A percentile compares a stretch with the other conserved stretches of the same genome.
Conservation (phyloP, 352 stramenopile genomes). For the Phytophthora cryptogea region DNA sequence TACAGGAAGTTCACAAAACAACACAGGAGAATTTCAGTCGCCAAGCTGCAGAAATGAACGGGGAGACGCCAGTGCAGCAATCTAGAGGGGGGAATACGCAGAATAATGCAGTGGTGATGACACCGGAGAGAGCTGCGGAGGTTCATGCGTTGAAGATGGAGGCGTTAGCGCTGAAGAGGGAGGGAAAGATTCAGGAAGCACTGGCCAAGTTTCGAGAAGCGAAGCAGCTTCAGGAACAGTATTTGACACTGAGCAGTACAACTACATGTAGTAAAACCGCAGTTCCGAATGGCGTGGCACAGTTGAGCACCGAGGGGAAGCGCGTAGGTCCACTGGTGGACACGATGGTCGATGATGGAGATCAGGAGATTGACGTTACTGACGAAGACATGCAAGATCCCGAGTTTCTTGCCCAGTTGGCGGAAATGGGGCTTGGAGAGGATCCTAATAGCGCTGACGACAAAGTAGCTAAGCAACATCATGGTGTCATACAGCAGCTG, state of each 20-base stretch:
- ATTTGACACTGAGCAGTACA: constrained; percentile 5
- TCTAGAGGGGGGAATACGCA: not conserved
- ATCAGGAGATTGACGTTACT: constrained; percentile 62
- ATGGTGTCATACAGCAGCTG: constrained; percentile 23
- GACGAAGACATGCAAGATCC: constrained; percentile 81
- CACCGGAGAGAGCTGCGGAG: constrained; percentile 6
- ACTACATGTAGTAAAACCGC: not conserved
- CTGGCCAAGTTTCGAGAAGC: constrained; percentile 65
- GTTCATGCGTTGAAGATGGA: constrained; percentile 59
- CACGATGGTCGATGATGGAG: constrained; percentile 24
- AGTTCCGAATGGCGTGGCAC: not conserved
- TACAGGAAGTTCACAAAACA: constrained; percentile 40
- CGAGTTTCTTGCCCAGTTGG: constrained; percentile 66
- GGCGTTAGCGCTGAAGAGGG: constrained; percentile 59
- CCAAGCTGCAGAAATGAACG: constrained; percentile 24
- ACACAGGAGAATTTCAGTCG: constrained; percentile 35
- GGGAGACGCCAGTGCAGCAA: not conserved
- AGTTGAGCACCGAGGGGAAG: not conserved
- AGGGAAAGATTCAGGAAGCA: constrained; percentile 53
- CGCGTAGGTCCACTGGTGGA: not conserved
- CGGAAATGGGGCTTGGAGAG: constrained; percentile 44
- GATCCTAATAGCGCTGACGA: constrained; percentile 1
- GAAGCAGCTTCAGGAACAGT: constrained; percentile 52
- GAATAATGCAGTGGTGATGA: not conserved
- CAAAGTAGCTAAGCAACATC: not conserved